Base-by-base conservation (phyloP, 2,329 filamentous ascomycete genomes). In the Neonectria neomacrospora region DNA sequence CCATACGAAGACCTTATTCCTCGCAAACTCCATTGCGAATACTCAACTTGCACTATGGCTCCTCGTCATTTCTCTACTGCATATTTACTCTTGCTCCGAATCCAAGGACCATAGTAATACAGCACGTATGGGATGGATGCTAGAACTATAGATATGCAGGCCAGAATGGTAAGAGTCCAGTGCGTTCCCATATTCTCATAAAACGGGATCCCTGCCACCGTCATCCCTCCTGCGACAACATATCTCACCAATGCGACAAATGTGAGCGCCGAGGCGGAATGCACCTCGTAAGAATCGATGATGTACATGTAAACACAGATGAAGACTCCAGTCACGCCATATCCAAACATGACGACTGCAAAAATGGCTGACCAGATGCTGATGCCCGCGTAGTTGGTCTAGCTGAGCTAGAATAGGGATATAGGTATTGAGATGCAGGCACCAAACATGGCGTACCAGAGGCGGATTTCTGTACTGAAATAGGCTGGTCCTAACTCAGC, bases 391-490 rank as follows among this genome's bases (percentile, higher is more conserved):
- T 80, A 77, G 3, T 79, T 78, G 2, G 81, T 80, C 83, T 83
- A 85, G 5, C 80, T 83, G 20, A 85, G 77, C 82, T 82, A 85
- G 67, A 85, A 85, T 1, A 85, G 77, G 0, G 78, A 79, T 11
- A 84, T 71, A 0, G 83, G 81, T 4, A 85, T 75, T 3, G 78
- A 68, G 0, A 74, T 71, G 5, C 79, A 78, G 1, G 80, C 76
- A 4, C 79, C 82, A 11, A 82, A 70, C 64, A 83, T 79, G 26
- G 79, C 80, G 28, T 80, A 80, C 74, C 77, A 81, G 0, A 84
- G 73, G 0, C 80, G 74, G 39, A 76, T 77, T 54, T 83, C 81
- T 0, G 80, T 78, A 16, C 70, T 64, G 20, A 77, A 72, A 2
- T 65, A 63, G 68, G 74, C 65, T 2, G 66, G 37, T 1, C 28